Percentiles rank a stretch among this genome's conserved stretches.
phyloP scores from a whole-genome alignment of 106 monocot species.

The Iris macrosiphon region DNA sequence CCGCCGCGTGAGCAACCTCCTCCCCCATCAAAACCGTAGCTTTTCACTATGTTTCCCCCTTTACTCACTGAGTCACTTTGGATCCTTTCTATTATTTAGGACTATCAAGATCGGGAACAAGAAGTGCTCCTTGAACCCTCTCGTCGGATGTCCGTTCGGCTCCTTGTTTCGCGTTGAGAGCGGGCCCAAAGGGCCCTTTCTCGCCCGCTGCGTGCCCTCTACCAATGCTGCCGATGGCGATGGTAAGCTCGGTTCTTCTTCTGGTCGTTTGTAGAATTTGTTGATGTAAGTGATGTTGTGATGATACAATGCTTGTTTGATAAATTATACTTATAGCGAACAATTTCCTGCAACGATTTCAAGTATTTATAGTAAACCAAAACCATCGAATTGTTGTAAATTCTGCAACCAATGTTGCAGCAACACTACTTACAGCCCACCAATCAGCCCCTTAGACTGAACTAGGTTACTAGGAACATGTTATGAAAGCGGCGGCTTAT shows the following conservation, averaged over 20 bases:
- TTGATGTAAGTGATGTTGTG: too few species aligned
- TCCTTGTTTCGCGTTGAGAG: constrained; percentile 62
- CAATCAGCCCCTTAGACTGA: too few species aligned
- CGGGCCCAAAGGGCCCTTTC: constrained; percentile 30
- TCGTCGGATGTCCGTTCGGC: constrained; percentile 89
- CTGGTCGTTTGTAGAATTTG: background rate
- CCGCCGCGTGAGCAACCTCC: constrained; percentile 40
- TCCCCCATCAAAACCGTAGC: background rate
- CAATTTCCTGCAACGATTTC: too few species aligned
- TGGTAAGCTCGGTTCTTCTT: constrained; percentile 8
- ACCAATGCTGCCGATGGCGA: background rate
- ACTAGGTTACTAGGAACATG: too few species aligned
- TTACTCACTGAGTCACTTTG: background rate
- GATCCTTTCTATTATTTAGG: constrained; percentile 19
- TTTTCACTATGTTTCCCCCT: too few species aligned
- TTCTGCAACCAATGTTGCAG: too few species aligned
- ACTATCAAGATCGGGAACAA: constrained; percentile 89
- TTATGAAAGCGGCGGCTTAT: too few species aligned
- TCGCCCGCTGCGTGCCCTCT: constrained; percentile 20
- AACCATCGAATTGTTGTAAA: too few species aligned
- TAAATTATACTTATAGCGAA: too few species aligned
- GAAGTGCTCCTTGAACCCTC: constrained; percentile 59
- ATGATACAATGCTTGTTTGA: too few species aligned
- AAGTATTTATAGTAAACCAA: too few species aligned
- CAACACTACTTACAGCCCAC: too few species aligned